Evolutionary conservation across 495 filamentous ascomycete species (phyloP).

Genomic region (Cladorrhinum samala): DNA sequence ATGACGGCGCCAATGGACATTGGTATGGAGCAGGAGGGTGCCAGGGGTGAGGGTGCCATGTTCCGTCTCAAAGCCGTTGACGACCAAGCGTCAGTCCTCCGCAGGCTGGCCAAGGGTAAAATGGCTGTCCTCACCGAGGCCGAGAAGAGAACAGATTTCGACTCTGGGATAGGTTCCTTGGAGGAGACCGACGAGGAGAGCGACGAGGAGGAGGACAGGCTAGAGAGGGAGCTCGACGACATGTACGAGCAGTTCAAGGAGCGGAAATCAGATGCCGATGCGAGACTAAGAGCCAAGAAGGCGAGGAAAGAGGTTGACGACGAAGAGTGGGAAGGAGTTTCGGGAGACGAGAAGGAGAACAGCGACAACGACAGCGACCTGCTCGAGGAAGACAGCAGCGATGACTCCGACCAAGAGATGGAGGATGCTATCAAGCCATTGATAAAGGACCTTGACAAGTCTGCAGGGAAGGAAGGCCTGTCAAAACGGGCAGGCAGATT

Average conservation of each 20-base stretch:
- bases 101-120: conserved; percentile 67
- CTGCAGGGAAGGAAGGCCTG: conserved; percentile 48
- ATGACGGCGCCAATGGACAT: conserved; percentile 96
- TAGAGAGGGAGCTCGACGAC: conserved; percentile 78
- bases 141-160: conserved; percentile 52
- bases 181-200: conserved; percentile 53
- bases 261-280: conserved; percentile 66
- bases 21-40: conserved; percentile 83
- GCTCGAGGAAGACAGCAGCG: conserved; percentile 53
- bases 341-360: conserved; percentile 55
- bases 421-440: conserved; percentile 32
- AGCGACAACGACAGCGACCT: conserved; percentile 45
- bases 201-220: conserved; percentile 71
- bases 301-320: conserved; percentile 75
- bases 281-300: conserved; percentile 85
- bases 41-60: conserved; percentile 68
- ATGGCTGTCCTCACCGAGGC: conserved; percentile 57
- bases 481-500: conserved; percentile 81
- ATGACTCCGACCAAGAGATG: conserved; percentile 47
- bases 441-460: conserved; percentile 47
- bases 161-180: conserved; percentile 49
- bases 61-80: conserved; percentile 79
- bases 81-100: conserved; percentile 55
- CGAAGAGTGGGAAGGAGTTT: conserved; percentile 88
- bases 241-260: conserved; percentile 85